A percentile compares a stretch with the other conserved stretches of the same genome.
These are phyloP conservation scores for Chamaenerion angustifolium DNA, from an alignment of 345 rosid species.

Conservation along the genomic window DNA sequence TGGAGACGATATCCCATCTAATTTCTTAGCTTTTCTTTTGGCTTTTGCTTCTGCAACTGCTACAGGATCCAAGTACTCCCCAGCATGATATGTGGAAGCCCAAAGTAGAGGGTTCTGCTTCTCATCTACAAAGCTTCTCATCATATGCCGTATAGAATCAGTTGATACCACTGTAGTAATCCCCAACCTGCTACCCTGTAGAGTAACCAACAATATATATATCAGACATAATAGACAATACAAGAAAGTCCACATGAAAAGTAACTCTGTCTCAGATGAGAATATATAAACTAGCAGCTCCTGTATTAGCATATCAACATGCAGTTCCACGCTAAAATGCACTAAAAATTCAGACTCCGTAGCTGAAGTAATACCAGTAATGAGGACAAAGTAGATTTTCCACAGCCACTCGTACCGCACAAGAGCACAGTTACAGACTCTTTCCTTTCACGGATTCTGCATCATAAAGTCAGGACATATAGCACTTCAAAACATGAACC, in stretches of 20 bases:
- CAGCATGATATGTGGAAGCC: slow-evolving; percentile 99
- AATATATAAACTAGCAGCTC: too few relatives aligned
- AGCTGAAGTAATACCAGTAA: slow-evolving; percentile 49
- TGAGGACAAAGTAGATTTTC: slow-evolving; percentile 98
- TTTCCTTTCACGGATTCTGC: slow-evolving; percentile 97
- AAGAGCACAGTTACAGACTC: slow-evolving; percentile 90
- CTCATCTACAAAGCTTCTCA: slow-evolving; percentile 95
- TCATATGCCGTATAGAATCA: slow-evolving; percentile 97
- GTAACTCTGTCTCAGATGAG: too few relatives aligned
- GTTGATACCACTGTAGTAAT: slow-evolving; percentile 92
- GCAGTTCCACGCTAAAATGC: too few relatives aligned
- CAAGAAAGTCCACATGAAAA: too few relatives aligned
- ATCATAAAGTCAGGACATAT: slow-evolving; percentile 13
- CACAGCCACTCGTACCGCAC: slow-evolving; percentile 99
- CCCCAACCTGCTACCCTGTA: slow-evolving; percentile 72
- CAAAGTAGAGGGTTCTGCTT: slow-evolving; percentile 83
- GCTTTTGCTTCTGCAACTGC: slow-evolving; percentile 95
- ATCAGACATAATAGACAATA: too few relatives aligned
- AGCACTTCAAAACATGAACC: slow-evolving; percentile 3
- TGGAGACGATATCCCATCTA: slow-evolving; percentile 33
- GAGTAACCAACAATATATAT: neutral
- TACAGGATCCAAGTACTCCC: slow-evolving; percentile 75
- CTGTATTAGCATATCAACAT: too few relatives aligned
- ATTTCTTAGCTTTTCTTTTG: slow-evolving; percentile 51
- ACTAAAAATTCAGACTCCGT: too few relatives aligned